These are phyloP conservation scores for Pisolithus albus DNA, from an alignment of 768 basidiomycete genomes.

Conservation along the genomic window DNA sequence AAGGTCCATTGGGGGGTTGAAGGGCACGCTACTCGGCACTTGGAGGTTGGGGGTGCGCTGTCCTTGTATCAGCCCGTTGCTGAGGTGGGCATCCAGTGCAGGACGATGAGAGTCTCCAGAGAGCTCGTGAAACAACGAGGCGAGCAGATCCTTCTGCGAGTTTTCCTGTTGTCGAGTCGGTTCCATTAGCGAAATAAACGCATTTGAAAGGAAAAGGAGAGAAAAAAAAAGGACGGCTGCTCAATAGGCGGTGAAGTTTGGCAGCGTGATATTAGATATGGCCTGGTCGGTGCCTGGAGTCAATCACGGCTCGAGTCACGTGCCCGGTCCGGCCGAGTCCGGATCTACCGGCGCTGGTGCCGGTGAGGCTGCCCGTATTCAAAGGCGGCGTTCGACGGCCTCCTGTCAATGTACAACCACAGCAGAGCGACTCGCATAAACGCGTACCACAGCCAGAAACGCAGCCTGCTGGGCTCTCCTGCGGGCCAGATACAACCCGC, in stretches of 20 bases:
- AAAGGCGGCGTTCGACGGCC: background rate
- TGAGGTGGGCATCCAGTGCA: slow-evolving; percentile 15
- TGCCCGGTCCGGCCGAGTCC: background rate
- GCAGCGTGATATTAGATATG: too few relatives aligned
- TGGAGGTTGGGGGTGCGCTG: slow-evolving; percentile 14
- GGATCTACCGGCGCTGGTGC: background rate
- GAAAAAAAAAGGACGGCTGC: background rate
- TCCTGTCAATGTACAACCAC: slow-evolving; percentile 3
- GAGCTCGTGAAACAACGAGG: slow-evolving; percentile 29
- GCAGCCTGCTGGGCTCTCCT: slow-evolving; percentile 49
- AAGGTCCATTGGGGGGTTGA: slow-evolving; percentile 42
- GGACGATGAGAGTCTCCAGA: slow-evolving; percentile 19
- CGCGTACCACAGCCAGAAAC: slow-evolving; percentile 48
- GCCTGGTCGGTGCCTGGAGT: background rate
- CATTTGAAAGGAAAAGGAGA: too few relatives aligned
- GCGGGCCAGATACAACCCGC: slow-evolving; percentile 54
- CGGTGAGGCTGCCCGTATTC: too few relatives aligned
- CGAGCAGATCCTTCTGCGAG: slow-evolving; percentile 31
- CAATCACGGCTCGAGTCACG: background rate
- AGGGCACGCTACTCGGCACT: slow-evolving; percentile 7
- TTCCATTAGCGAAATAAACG: slow-evolving; percentile 11
- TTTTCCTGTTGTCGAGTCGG: slow-evolving; percentile 21
- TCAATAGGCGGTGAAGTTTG: background rate
- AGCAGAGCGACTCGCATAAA: slow-evolving; percentile 31
- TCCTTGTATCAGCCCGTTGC: background rate